phyloP scores from a whole-genome alignment of 495 filamentous ascomycete species.

The Barbatosphaeria neglecta region DNA sequence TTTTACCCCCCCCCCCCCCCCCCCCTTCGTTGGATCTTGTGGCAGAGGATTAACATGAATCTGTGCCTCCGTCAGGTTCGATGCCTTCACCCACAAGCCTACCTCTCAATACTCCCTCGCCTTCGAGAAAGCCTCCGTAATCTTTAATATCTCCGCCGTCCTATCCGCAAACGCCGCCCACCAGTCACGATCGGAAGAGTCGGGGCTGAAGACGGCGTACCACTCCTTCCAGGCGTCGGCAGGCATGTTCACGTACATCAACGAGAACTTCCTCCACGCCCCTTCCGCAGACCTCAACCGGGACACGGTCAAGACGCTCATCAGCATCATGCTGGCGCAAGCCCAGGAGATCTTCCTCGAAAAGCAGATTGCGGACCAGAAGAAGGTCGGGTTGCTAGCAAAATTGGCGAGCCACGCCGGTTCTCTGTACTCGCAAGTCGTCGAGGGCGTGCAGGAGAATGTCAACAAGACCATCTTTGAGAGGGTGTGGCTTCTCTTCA shows the following conservation, averaged over 20 bases:
- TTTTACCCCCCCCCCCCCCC: neutral
- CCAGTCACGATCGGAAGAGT: conserved; percentile 83
- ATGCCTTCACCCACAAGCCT: conserved; percentile 93
- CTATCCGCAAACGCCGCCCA: conserved; percentile 91
- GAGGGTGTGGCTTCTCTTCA: conserved; percentile 80
- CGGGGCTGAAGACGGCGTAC: conserved; percentile 89
- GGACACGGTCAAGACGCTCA: conserved; percentile 90
- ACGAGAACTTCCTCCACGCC: conserved; percentile 96
- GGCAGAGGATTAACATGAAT: too few relatives aligned
- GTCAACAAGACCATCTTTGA: conserved; percentile 87
- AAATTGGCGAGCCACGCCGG: conserved; percentile 87
- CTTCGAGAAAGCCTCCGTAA: conserved; percentile 97
- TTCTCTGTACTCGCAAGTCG: conserved; percentile 75
- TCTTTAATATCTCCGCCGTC: conserved; percentile 98
- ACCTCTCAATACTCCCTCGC: conserved; percentile 93
- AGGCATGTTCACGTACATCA: conserved; percentile 99
- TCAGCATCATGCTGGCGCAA: conserved; percentile 86
- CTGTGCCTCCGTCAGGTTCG: conserved; percentile 54
- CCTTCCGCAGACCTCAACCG: conserved; percentile 89
- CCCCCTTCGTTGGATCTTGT: too few relatives aligned
- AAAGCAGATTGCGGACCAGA: conserved; percentile 85
- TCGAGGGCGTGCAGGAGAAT: conserved; percentile 86
- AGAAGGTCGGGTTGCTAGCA: conserved; percentile 84
- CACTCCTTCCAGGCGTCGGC: conserved; percentile 97
- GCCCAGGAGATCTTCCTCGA: conserved; percentile 95